Percentiles rank a stretch among this genome's conserved stretches.
Evolutionary conservation across 495 filamentous ascomycete genomes (phyloP).

Genomic region (Hypoxylon perforatum): DNA sequence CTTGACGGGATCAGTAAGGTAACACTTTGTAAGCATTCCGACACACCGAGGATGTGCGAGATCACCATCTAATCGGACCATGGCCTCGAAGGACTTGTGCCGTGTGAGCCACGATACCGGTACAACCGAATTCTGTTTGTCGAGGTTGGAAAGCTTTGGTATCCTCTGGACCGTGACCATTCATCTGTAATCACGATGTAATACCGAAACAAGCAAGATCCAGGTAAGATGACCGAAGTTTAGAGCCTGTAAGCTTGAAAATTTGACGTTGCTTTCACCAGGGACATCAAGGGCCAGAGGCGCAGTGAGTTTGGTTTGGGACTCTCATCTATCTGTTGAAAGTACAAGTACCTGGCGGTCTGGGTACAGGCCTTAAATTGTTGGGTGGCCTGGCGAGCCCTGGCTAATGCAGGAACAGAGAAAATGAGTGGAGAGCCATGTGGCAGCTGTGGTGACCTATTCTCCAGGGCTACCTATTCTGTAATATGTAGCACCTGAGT

Average conservation of each 20-base stretch:
- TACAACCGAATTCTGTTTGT: constrained; percentile 17
- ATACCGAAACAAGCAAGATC: constrained; percentile 5
- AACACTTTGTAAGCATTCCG: background rate
- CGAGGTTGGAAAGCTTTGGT: constrained; percentile 6
- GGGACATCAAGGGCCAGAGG: constrained; percentile 16
- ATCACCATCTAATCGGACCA: constrained; percentile 4
- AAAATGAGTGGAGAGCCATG: constrained; percentile 41
- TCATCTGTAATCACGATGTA: constrained; percentile 5
- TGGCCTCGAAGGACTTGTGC: constrained; percentile 1
- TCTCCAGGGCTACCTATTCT: constrained; percentile 6
- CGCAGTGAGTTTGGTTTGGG: constrained; percentile 25
- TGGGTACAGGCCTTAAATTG: constrained; percentile 7
- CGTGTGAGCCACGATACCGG: constrained; percentile 8
- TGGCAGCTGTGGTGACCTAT: constrained; percentile 24
- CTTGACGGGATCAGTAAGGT: constrained; percentile 1
- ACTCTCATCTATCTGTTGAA: constrained; percentile 17
- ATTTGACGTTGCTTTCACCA: constrained; percentile 4
- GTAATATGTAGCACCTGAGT: constrained; percentile 8
- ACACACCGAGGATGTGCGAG: constrained; percentile 12
- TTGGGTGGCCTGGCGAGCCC: constrained; percentile 8
- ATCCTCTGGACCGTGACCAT: background rate
- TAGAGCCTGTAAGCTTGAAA: constrained; percentile 7
- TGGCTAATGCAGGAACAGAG: constrained; percentile 42
- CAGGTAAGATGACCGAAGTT: constrained; percentile 16
- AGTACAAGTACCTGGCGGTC: constrained; percentile 11